A percentile compares a stretch with the other conserved stretches of the same genome.
These are phyloP conservation scores for Leccinum arenicola DNA, from an alignment of 768 basidiomycete genomes.

Conservation along the genomic window DNA sequence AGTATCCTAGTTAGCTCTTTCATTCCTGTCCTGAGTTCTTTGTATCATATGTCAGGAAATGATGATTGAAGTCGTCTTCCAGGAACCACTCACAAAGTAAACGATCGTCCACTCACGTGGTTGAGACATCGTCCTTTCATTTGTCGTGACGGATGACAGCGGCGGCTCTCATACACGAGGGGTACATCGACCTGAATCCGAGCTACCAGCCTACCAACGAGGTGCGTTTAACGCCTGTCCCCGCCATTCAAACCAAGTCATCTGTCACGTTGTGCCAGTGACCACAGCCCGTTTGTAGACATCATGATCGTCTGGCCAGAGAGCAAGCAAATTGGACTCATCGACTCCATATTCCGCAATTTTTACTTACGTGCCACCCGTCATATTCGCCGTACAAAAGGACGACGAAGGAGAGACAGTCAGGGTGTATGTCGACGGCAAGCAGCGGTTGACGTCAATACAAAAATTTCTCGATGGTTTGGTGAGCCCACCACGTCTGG, in stretches of 20 bases:
- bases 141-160: no score
- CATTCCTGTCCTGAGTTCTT: no score
- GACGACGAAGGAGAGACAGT: conserved; percentile 41
- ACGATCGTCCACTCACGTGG: no score
- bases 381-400: conserved; percentile 44
- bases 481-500: conserved; percentile 23
- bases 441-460: conserved; percentile 49
- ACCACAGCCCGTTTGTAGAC: conserved; percentile 39
- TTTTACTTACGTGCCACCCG: conserved; percentile 50
- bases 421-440: conserved; percentile 50
- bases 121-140: no score
- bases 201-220: conserved; percentile 73
- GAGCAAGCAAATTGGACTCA: conserved; percentile 55
- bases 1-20: no score
- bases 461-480: conserved; percentile 47
- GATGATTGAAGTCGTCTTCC: no score
- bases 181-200: conserved; percentile 66
- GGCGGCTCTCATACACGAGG: conserved; percentile 68
- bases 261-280: not conserved
- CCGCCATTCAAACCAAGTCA: not conserved
- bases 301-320: conserved; percentile 80
- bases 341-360: conserved; percentile 54
- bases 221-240: conserved; percentile 38
- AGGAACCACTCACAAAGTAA: no score
- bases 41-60: no score